A percentile compares a stretch with the other conserved stretches of the same genome.
phyloP scores from a whole-genome alignment of 345 rosid genomes.

The Salix caprea region DNA sequence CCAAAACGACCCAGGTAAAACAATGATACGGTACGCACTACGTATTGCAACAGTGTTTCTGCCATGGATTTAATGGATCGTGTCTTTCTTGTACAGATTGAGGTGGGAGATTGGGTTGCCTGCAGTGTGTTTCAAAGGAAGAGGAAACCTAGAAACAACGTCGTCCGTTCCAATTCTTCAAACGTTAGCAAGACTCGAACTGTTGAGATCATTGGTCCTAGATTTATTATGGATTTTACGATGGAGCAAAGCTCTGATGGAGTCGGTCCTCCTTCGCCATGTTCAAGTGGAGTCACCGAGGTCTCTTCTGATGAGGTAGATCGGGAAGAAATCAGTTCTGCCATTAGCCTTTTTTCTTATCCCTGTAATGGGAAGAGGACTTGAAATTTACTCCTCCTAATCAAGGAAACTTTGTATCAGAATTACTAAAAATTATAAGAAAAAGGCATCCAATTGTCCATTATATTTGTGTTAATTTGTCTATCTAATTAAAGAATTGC shows the following conservation, averaged over 20 bases:
- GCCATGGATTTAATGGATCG: neutral
- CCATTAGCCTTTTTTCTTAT: conserved; percentile 5
- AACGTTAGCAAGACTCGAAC: conserved; percentile 3
- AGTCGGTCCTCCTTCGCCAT: conserved; percentile 51
- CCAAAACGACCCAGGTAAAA: conserved; percentile 24
- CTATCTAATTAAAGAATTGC: conserved; percentile 17
- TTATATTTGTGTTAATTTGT: neutral
- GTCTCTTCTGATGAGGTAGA: conserved; percentile 24
- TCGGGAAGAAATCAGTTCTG: conserved; percentile 31
- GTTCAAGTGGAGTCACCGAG: conserved; percentile 46
- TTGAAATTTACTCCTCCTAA: conserved; percentile 1
- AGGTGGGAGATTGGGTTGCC: conserved; percentile 61
- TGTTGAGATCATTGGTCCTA: conserved; percentile 1
- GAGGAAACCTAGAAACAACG: conserved; percentile 26
- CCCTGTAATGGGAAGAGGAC: conserved; percentile 17
- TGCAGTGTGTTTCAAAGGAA: conserved; percentile 60
- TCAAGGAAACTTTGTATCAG: neutral
- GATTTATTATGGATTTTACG: conserved; percentile 28
- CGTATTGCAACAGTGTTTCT: neutral
- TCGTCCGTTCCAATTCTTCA: conserved; percentile 10
- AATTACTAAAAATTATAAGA: neutral
- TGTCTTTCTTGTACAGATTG: conserved; percentile 24
- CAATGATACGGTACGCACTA: no score
- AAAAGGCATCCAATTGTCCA: neutral
- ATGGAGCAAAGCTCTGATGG: conserved; percentile 32